Evolutionary conservation across 179 eudicot genomes (phyloP), one percentile per base, ranked within the genome.

Genomic region (Camellia oleifera): DNA sequence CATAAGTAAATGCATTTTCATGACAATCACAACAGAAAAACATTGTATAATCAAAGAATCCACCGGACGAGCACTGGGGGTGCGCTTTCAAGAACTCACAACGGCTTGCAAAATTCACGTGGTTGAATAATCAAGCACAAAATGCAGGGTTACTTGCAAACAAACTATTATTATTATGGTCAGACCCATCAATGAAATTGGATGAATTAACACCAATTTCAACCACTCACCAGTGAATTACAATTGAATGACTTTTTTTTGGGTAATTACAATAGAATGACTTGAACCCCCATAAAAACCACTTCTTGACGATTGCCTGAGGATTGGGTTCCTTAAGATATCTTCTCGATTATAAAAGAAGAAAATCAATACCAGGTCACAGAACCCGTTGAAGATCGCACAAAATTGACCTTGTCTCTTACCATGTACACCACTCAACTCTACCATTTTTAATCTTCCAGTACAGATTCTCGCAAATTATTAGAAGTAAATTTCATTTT

Each of bases 21-120:
- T 82, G 56, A 74, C 94, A 94, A 89, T 56, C 92, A 32, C 40
- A 32, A 32, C 40, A 32, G 40, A 32, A 32, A 32, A 32, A 32
- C 40, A 32, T 32, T 32, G 40, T 32, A 32, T 32, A 32, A 32
- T 32, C 40, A 32, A 32, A 32, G 40, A 32, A 32, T 32, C 40
- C 94, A 45, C 81, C 88, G 0, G 92, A 88, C 56, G 86, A 79
- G 78, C 98, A 94, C 14, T 90, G 85, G 8, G 93, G 91, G 78
- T 92, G 82, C 5, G 87, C 85, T 68, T 83, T 84, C 79, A 92
- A 72, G 82, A 88, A 94, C 76, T 89, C 92, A 77, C 98, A 94
- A 44, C 85, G 85, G 69, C 61, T 88, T 0, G 14, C 3, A 72
- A 66, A 87, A 23, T 91, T 91, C 10, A 65, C 79, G 56, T 86